Base-by-base conservation (phyloP, 805 yeast species). In the Starmerella apicola region DNA sequence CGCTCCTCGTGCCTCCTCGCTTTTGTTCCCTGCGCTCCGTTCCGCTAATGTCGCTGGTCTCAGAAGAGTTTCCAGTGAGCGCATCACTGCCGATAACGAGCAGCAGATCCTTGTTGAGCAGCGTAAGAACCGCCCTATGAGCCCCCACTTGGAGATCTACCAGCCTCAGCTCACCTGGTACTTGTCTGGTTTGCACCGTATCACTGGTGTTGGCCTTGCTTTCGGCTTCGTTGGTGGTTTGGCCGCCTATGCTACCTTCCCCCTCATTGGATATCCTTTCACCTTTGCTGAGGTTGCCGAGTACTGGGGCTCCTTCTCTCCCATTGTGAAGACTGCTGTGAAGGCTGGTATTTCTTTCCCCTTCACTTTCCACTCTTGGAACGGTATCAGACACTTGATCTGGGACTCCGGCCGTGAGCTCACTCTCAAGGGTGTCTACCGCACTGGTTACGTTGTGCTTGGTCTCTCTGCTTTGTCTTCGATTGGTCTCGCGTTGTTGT, bases 341-440 rank as follows among this genome's bases (percentile, higher is more conserved):
- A 91, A 91, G 68, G 76, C 78, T 37, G 56, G 73, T 30, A 73
- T 78, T 56, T 75, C 91, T 7, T 73, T 73, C 67, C 86, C 95
- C 50, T 84, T 91, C 62, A 80, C 81, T 23, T 85, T 74, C 79
- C 98, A 91, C 64, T 55, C 72, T 34, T 74, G 69, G 59, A 84
- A 86, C 60, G 96, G 97, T 54, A 45, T 88, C 48, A 83, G 98
- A 72, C 98, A 91, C 62, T 66, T 88, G 62, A 57, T 82, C 41
- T 91, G 98, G 98, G 98, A 91, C 61, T 60, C 76, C 39, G 94
- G 94, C 60, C 68, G 66, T 51, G 81, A 79, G 62, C 71, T 88
- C 58, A 72, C 85, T 46, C 56, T 82, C 52, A 74, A 79, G 57
- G 96, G 94, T 51, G 95, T 91, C 42, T 81, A 81, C 75, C 75